These are phyloP conservation scores for Fragilaria radians DNA, from an alignment of 108 stramenopile genomes.

Conservation along the genomic window DNA sequence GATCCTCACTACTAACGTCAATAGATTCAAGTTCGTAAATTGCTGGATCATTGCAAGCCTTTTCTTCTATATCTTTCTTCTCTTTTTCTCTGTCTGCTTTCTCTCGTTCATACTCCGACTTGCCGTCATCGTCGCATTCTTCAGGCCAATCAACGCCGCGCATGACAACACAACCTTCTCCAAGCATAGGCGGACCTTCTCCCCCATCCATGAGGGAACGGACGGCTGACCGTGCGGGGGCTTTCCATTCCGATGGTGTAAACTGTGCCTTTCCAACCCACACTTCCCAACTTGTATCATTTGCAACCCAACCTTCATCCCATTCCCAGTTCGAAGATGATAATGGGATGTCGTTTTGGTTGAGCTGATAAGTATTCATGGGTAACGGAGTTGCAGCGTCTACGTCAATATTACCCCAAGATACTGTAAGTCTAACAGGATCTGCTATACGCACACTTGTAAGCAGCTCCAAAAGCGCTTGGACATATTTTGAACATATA, in stretches of 20 bases:
- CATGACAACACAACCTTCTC: conserved; percentile 66
- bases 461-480: conserved; percentile 73
- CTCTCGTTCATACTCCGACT: conserved; percentile 61
- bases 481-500: conserved; percentile 74
- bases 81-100: conserved; percentile 52
- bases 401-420: conserved; percentile 31
- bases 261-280: conserved; percentile 59
- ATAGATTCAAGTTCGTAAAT: not conserved
- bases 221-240: conserved; percentile 53
- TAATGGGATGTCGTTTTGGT: not conserved
- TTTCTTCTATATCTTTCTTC: conserved; percentile 21
- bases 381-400: conserved; percentile 59
- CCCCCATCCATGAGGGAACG: conserved; percentile 81
- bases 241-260: conserved; percentile 62
- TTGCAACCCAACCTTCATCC: conserved; percentile 62
- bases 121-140: conserved; percentile 58
- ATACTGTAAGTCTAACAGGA: not conserved
- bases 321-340: conserved; percentile 41
- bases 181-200: conserved; percentile 80
- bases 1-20: conserved; percentile 3
- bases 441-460: conserved; percentile 37
- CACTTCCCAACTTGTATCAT: conserved; percentile 54
- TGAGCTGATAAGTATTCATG: not conserved
- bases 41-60: conserved; percentile 24
- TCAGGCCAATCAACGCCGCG: conserved; percentile 66